Conservation (phyloP, 768 basidiomycete genomes). For the Tricholoma matsutake region DNA sequence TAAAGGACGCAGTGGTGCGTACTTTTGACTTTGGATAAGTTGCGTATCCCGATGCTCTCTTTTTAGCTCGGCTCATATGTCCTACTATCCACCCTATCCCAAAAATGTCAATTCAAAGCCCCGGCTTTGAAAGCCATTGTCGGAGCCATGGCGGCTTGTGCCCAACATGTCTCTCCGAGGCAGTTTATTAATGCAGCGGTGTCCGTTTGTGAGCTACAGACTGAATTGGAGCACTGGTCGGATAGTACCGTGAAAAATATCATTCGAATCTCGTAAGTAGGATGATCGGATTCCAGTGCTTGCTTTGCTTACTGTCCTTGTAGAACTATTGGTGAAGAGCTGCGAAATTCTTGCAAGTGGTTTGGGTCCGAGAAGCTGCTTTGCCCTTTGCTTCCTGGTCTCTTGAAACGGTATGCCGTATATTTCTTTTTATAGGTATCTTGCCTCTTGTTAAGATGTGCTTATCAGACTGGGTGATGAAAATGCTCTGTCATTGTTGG, state of each 20-base stretch:
- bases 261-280: slow-evolving; percentile 47
- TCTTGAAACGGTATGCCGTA: slow-evolving; percentile 33
- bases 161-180: slow-evolving; percentile 42
- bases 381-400: slow-evolving; percentile 43
- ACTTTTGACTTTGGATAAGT: not conserved
- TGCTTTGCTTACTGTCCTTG: not conserved
- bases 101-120: slow-evolving; percentile 56
- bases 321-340: slow-evolving; percentile 47
- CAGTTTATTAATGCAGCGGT: slow-evolving; percentile 67
- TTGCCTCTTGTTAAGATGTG: not conserved
- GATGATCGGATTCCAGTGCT: not conserved
- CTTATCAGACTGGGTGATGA: slow-evolving; percentile 33
- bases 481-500: slow-evolving; percentile 29
- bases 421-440: not conserved
- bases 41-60: not conserved
- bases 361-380: slow-evolving; percentile 56
- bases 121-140: slow-evolving; percentile 61
- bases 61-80: slow-evolving; percentile 72
- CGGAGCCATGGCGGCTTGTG: slow-evolving; percentile 48
- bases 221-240: slow-evolving; percentile 46
- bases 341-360: slow-evolving; percentile 43
- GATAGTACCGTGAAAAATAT: slow-evolving; percentile 39
- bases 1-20: slow-evolving; percentile 57
- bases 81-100: slow-evolving; percentile 66
- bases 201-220: slow-evolving; percentile 63